Conservation (phyloP, 176 grass and related monocot species). For the Musa schizocarpa region DNA sequence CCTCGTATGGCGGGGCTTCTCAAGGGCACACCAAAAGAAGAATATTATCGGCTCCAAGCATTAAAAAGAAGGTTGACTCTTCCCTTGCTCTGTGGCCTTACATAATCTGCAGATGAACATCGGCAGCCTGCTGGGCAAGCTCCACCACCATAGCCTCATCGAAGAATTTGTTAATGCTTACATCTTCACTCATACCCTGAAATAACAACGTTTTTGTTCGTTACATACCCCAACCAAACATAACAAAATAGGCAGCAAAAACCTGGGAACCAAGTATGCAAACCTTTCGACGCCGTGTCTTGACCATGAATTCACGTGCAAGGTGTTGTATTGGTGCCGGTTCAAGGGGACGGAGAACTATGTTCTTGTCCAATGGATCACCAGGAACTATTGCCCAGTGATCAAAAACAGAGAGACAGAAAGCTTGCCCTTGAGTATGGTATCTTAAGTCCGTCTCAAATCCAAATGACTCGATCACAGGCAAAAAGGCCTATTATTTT, state of each 20-base stretch:
- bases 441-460: conserved; percentile 95
- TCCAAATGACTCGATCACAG: conserved; percentile 97
- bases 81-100: neutral
- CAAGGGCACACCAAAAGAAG: too few relatives aligned
- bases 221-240: neutral
- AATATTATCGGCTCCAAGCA: too few relatives aligned
- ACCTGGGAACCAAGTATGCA: neutral
- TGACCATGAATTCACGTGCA: conserved; percentile 97
- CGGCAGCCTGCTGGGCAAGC: conserved; percentile 87
- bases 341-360: conserved; percentile 74
- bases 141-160: conserved; percentile 96
- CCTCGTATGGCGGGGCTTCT: too few relatives aligned
- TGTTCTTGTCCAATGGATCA: conserved; percentile 89
- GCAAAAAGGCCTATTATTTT: conserved; percentile 75
- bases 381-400: conserved; percentile 99
- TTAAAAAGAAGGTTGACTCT: too few relatives aligned
- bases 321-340: conserved; percentile 89
- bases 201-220: conserved; percentile 13
- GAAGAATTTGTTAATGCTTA: conserved; percentile 95
- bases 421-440: conserved; percentile 96
- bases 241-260: neutral
- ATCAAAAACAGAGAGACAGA: conserved; percentile 89
- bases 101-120: conserved; percentile 82
- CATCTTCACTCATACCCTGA: conserved; percentile 98
- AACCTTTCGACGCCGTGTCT: conserved; percentile 59